A percentile compares a stretch with the other conserved stretches of the same genome.
Conservation (phyloP, 495 filamentous ascomycete species). For the Recurvomyces mirabilis region DNA sequence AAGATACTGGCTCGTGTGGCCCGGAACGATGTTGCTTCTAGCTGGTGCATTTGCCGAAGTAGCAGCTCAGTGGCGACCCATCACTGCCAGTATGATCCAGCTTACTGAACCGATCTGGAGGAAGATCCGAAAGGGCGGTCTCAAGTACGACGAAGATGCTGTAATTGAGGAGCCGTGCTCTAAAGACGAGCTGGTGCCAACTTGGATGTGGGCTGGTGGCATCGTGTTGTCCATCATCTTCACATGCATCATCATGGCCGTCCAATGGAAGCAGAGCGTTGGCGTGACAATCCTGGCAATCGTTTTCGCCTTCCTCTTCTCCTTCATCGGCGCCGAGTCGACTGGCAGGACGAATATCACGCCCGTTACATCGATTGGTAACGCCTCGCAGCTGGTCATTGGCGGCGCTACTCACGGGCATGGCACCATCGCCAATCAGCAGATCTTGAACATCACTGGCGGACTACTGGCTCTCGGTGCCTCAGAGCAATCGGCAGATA, state of each 20-base stretch:
- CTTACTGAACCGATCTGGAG: slow-evolving; percentile 1
- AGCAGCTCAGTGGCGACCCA: slow-evolving; percentile 3
- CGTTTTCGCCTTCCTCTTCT: slow-evolving; percentile 55
- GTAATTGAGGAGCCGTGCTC: slow-evolving; percentile 10
- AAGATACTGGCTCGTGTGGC: slow-evolving; percentile 14
- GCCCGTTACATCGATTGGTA: slow-evolving; percentile 52
- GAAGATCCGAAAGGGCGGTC: background rate
- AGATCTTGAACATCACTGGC: slow-evolving; percentile 52
- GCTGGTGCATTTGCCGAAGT: slow-evolving; percentile 14
- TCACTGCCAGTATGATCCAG: background rate
- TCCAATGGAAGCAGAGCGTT: slow-evolving; percentile 24
- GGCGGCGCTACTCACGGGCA: slow-evolving; percentile 47
- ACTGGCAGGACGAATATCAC: slow-evolving; percentile 41
- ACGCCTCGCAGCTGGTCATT: slow-evolving; percentile 57
- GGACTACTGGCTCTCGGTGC: slow-evolving; percentile 49
- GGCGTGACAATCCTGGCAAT: slow-evolving; percentile 51
- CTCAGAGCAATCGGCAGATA: slow-evolving; percentile 42
- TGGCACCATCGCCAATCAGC: slow-evolving; percentile 38
- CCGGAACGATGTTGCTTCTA: slow-evolving; percentile 11
- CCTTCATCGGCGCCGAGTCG: slow-evolving; percentile 58
- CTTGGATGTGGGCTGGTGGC: slow-evolving; percentile 17
- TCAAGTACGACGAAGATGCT: slow-evolving; percentile 3
- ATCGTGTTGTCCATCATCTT: slow-evolving; percentile 15
- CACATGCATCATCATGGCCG: slow-evolving; percentile 16
- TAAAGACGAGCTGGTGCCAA: slow-evolving; percentile 6